Conservation (phyloP, 208 protist genomes). For the Wallacemonas sp. region DNA sequence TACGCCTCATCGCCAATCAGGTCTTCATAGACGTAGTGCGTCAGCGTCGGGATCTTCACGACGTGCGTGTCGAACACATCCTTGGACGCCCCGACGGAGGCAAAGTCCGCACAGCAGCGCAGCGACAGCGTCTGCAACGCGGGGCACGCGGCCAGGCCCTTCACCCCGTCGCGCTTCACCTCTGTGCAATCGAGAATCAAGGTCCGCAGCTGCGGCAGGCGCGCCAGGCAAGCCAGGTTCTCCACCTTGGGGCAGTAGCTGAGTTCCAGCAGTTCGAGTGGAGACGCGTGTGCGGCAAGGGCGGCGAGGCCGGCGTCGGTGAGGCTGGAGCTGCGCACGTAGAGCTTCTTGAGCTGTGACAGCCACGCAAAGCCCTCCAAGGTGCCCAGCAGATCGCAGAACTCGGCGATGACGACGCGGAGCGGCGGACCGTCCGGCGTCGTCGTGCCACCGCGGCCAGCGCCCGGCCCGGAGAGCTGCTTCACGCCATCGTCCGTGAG, state of each 20-base stretch:
- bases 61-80: constrained; percentile 27
- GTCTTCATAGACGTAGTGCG: constrained; percentile 55
- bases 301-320: constrained; percentile 18
- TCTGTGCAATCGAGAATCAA: constrained; percentile 69
- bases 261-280: constrained; percentile 48
- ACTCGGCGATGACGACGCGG: constrained; percentile 56
- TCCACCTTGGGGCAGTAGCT: constrained; percentile 70
- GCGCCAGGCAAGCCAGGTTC: constrained; percentile 30
- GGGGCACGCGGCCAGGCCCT: constrained; percentile 25
- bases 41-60: constrained; percentile 34
- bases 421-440: constrained; percentile 25
- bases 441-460: background rate
- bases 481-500: constrained; percentile 32
- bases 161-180: constrained; percentile 38
- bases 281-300: constrained; percentile 19
- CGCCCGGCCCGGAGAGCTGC: background rate
- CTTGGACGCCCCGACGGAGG: constrained; percentile 26
- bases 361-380: constrained; percentile 44
- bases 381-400: constrained; percentile 46
- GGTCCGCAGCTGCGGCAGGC: constrained; percentile 35
- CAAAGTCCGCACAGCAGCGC: constrained; percentile 58
- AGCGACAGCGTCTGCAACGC: constrained; percentile 48
- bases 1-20: constrained; percentile 42
- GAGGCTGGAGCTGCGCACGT: constrained; percentile 59
- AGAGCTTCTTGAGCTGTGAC: constrained; percentile 40